These are phyloP conservation scores for Hanseniaspora nectarophila DNA, from an alignment of 805 yeast genomes.

Conservation along the genomic window DNA sequence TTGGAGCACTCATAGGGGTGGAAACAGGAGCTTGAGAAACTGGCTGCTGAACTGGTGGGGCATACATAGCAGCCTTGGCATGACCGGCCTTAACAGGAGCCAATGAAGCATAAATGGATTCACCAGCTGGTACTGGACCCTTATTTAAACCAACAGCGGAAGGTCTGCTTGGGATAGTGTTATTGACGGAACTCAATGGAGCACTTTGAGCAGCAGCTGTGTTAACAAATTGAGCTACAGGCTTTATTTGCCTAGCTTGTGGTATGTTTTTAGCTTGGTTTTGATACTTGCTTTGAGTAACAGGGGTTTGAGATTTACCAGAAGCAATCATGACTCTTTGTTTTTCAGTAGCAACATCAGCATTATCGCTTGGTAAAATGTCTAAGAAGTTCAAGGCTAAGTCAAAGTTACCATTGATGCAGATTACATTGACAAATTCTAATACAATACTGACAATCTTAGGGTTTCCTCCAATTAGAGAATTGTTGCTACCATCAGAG, in stretches of 20 bases:
- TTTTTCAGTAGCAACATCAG: conserved; percentile 59
- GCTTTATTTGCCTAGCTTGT: background rate
- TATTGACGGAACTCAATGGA: background rate
- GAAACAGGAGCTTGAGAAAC: background rate
- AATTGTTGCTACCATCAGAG: conserved; percentile 19
- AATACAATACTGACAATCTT: conserved; percentile 41
- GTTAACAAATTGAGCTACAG: background rate
- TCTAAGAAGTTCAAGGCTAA: conserved; percentile 61
- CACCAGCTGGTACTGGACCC: background rate
- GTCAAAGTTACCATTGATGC: conserved; percentile 73
- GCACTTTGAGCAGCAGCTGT: background rate
- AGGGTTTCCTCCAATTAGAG: conserved; percentile 24
- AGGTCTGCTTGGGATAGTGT: conserved; percentile 4
- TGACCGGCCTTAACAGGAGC: conserved; percentile 6
- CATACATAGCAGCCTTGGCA: conserved; percentile 14
- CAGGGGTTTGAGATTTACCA: conserved; percentile 24
- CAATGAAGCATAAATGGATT: conserved; percentile 2
- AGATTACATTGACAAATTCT: conserved; percentile 71
- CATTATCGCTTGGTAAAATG: conserved; percentile 61
- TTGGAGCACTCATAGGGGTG: background rate
- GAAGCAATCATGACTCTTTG: conserved; percentile 67
- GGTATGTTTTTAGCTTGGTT: conserved; percentile 2
- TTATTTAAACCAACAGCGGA: background rate
- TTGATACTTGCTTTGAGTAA: conserved; percentile 10
- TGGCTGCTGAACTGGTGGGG: conserved; percentile 9